Base-by-base conservation (phyloP, 2,329 filamentous ascomycete species). In the Nemania sp. region DNA sequence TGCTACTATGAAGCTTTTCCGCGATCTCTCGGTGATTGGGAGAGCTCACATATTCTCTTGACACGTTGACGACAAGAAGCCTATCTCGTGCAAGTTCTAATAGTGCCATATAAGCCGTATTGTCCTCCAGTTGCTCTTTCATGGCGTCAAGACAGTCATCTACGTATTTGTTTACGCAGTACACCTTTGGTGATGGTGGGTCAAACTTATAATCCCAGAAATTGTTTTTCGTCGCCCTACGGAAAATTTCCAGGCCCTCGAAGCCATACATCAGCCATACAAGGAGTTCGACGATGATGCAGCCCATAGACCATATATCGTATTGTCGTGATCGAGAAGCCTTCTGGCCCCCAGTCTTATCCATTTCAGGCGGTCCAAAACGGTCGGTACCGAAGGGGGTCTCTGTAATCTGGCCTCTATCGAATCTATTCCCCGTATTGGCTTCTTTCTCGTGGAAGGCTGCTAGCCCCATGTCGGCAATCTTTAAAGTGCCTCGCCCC, bases 271-370 rank as follows among this genome's bases (percentile, higher is more conserved):
- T 57, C 22, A 57, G 32, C 63, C 63, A 66, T 5, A 66, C 26
- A 10, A 61, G 13, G 3, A 49, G 15, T 8, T 66, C 63, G 3
- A 66, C 22, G 2, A 61, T 43, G 6, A 66, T 61, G 27, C 63
- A 66, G 5, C 63, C 63, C 49, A 66, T 66, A 10, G 63, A 66
- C 63, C 63, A 61, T 11, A 66, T 61, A 8, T 66, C 63, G 20
- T 66, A 66, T 4, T 51, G 22, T n/a, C 49, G 32, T 2, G 45
- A 45, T 4, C 63, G 49, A 5, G 62, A 35, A 15, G 11, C 35
- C 11, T 26, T 18, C 20, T 6, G 38, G 8, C 15, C 29, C 35
- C 45, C 27, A 10, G 59, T 6, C 10, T n/a, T 8, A 22, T 54
- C 55, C 15, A 45, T 45, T 47, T 65, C 62, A 8, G 62, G 62